phyloP scores from a whole-genome alignment of 208 protist species.

The Leishmania martiniquensis region DNA sequence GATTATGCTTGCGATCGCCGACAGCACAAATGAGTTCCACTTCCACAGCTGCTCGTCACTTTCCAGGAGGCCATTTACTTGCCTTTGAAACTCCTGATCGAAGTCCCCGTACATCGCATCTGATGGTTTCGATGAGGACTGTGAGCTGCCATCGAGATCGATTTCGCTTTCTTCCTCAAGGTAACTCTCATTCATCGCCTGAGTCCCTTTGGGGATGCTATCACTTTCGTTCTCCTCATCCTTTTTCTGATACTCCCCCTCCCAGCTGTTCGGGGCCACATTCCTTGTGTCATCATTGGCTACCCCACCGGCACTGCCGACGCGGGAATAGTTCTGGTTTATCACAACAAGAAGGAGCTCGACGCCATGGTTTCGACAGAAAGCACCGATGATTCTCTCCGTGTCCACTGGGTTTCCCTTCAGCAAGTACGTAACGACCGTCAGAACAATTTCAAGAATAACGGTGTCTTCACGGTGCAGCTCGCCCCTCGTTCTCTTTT shows the following conservation, averaged over 20 bases:
- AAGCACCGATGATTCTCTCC: slow-evolving; percentile 63
- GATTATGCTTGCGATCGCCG: slow-evolving; percentile 62
- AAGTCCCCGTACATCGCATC: slow-evolving; percentile 10
- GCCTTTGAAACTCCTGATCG: slow-evolving; percentile 52
- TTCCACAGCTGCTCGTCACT: slow-evolving; percentile 83
- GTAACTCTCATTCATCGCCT: background rate
- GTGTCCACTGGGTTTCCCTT: slow-evolving; percentile 42
- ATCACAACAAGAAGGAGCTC: slow-evolving; percentile 86
- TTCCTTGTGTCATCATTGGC: background rate
- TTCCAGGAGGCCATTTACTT: slow-evolving; percentile 67
- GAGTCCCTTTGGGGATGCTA: background rate
- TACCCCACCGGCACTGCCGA: background rate
- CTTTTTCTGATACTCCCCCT: background rate
- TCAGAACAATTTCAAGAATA: slow-evolving; percentile 83
- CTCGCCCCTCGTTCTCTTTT: slow-evolving; percentile 54
- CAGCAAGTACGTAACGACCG: slow-evolving; percentile 62
- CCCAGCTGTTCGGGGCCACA: background rate
- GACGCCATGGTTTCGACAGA: slow-evolving; percentile 83
- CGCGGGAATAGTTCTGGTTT: slow-evolving; percentile 80
- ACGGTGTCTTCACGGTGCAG: slow-evolving; percentile 63
- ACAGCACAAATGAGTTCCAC: slow-evolving; percentile 74
- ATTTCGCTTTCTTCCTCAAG: slow-evolving; percentile 24
- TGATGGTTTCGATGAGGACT: background rate
- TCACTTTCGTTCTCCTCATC: background rate
- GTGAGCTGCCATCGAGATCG: slow-evolving; percentile 17